Evolutionary conservation across 2,329 filamentous ascomycete species (phyloP).

Genomic region (Aspergillus viridinutans): DNA sequence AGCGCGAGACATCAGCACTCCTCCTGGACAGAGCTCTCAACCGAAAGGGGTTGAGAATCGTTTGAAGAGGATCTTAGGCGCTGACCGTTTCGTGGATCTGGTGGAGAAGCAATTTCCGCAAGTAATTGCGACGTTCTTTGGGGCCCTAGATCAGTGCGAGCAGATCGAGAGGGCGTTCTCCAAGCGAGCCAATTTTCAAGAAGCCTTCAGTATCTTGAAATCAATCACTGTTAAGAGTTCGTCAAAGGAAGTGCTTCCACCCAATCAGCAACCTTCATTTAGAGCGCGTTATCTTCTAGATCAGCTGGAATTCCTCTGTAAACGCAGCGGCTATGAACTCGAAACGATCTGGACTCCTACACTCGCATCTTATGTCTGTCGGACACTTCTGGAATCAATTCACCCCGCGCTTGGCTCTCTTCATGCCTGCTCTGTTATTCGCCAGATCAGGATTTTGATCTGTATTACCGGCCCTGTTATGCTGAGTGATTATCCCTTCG

Average conservation of each 20-base stretch:
- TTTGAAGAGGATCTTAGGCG: slow-evolving; percentile 66
- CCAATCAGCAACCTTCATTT: slow-evolving; percentile 84
- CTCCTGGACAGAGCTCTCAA: slow-evolving; percentile 39
- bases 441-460: slow-evolving; percentile 78
- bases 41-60: slow-evolving; percentile 59
- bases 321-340: slow-evolving; percentile 62
- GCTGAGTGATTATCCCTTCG: slow-evolving; percentile 74
- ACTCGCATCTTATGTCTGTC: slow-evolving; percentile 67
- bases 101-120: slow-evolving; percentile 69
- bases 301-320: slow-evolving; percentile 74
- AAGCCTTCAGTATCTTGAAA: slow-evolving; percentile 61
- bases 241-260: slow-evolving; percentile 62
- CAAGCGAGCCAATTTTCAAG: slow-evolving; percentile 54
- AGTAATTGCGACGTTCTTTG: slow-evolving; percentile 71
- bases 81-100: slow-evolving; percentile 58
- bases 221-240: slow-evolving; percentile 66
- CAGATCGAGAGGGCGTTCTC: slow-evolving; percentile 64
- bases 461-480: slow-evolving; percentile 70
- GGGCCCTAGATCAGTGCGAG: slow-evolving; percentile 72
- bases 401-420: slow-evolving; percentile 79
- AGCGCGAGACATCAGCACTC: slow-evolving; percentile 63
- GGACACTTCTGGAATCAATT: slow-evolving; percentile 74
- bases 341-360: slow-evolving; percentile 69
- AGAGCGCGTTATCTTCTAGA: slow-evolving; percentile 70
- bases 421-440: slow-evolving; percentile 79